Evolutionary conservation across 2,329 filamentous ascomycete genomes (phyloP).

Genomic region (Epichloe glyceriae): DNA sequence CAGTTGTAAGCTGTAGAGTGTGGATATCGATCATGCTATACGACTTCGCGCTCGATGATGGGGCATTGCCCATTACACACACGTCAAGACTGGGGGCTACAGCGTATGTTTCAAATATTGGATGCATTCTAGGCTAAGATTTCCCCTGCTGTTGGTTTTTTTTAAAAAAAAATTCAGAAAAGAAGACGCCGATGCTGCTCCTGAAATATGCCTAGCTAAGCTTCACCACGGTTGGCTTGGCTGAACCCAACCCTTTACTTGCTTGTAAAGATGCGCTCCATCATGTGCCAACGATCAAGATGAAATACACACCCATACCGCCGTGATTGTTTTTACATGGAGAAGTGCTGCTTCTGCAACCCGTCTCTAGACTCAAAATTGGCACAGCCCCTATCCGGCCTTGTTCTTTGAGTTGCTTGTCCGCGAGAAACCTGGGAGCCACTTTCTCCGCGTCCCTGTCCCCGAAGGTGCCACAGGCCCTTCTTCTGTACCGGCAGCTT

Average conservation of each 20-base stretch:
- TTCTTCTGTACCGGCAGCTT: not conserved
- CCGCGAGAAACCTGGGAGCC: constrained; percentile 22
- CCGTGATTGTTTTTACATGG: not conserved
- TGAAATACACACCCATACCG: not conserved
- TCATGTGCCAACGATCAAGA: not conserved
- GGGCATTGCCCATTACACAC: no score
- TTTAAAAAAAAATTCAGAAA: not conserved
- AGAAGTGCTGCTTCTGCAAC: not conserved
- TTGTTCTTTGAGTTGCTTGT: constrained; percentile 12
- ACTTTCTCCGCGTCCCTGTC: constrained; percentile 21
- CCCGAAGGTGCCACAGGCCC: constrained; percentile 7
- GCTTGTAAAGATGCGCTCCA: not conserved
- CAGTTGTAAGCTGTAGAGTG: no score
- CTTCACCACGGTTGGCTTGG: not conserved
- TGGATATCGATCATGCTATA: no score
- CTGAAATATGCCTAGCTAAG: not conserved
- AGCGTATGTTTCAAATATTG: no score
- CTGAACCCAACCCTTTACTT: not conserved
- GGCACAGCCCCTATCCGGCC: constrained; percentile 6
- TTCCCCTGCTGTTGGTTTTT: not conserved
- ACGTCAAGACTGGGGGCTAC: no score
- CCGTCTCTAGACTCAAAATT: not conserved
- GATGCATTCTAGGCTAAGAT: not conserved
- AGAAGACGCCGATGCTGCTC: constrained; percentile 28
- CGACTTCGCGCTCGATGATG: no score